A percentile compares a stretch with the other conserved stretches of the same genome.
phyloP scores from a whole-genome alignment of 2,329 filamentous ascomycete genomes.

The Chrysoporthe austroafricana region DNA sequence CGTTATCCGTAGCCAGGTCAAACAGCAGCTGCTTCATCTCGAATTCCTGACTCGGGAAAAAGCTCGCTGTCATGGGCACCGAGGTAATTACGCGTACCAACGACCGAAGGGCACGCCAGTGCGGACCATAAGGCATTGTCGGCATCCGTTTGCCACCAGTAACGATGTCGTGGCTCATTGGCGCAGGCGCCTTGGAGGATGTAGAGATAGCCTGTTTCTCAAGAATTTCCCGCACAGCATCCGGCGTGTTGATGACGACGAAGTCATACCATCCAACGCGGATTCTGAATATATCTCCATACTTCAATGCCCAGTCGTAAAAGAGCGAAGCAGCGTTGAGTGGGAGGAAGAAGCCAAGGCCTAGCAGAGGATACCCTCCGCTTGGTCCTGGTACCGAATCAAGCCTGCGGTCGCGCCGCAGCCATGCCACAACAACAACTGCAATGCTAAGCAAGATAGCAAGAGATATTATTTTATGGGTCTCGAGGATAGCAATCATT shows the following conservation, averaged over 20 bases:
- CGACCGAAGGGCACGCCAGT: slow-evolving; percentile 45
- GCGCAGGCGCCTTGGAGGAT: slow-evolving; percentile 41
- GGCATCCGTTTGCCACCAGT: slow-evolving; percentile 45
- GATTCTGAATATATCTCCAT: slow-evolving; percentile 50
- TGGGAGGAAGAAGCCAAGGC: too few relatives aligned
- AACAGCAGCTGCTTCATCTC: slow-evolving; percentile 48
- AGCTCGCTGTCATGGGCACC: slow-evolving; percentile 40
- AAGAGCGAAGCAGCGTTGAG: too few relatives aligned
- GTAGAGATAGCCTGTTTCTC: slow-evolving; percentile 42
- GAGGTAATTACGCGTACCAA: slow-evolving; percentile 44
- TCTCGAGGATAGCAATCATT: too few relatives aligned
- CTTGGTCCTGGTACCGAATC: too few relatives aligned
- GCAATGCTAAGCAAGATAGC: too few relatives aligned
- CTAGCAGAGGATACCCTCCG: too few relatives aligned
- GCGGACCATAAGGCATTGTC: slow-evolving; percentile 44
- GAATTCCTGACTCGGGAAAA: slow-evolving; percentile 48
- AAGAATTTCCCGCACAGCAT: slow-evolving; percentile 48
- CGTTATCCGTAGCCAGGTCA: slow-evolving; percentile 43
- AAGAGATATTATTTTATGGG: too few relatives aligned
- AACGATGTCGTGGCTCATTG: slow-evolving; percentile 43
- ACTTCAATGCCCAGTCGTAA: slow-evolving; percentile 42
- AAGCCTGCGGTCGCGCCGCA: too few relatives aligned
- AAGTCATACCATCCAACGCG: slow-evolving; percentile 49
- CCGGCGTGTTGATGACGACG: slow-evolving; percentile 48
- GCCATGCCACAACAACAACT: too few relatives aligned